Conservation (phyloP, 331 rosid genomes). For the Acacia pycnantha region DNA sequence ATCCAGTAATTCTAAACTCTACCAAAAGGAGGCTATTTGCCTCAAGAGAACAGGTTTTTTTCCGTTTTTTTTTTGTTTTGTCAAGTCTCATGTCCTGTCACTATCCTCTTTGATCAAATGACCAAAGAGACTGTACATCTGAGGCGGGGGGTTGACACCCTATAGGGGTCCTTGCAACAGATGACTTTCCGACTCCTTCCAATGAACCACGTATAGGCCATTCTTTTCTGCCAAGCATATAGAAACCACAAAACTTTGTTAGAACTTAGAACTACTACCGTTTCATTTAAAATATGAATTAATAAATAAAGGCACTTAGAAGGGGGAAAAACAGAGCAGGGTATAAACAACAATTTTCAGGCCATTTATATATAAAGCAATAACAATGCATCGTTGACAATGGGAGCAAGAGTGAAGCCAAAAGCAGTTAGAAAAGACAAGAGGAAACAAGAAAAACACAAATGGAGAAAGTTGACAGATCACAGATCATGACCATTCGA, state of each 20-base stretch:
- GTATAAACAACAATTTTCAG: neutral
- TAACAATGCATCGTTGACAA: neutral
- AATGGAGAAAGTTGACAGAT: neutral
- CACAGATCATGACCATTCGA: neutral
- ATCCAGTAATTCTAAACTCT: slow-evolving; percentile 66
- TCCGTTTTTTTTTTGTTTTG: slow-evolving; percentile 18
- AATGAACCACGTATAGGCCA: slow-evolving; percentile 56
- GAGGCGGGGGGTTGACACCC: slow-evolving; percentile 63
- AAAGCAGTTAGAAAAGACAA: neutral
- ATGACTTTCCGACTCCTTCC: slow-evolving; percentile 55
- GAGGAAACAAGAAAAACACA: neutral
- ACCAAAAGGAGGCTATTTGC: slow-evolving; percentile 65
- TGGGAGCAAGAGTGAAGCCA: slow-evolving; percentile 15
- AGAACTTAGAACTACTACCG: neutral
- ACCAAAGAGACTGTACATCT: slow-evolving; percentile 93
- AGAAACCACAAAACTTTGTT: slow-evolving; percentile 2
- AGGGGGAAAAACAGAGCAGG: neutral
- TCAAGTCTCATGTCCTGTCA: slow-evolving; percentile 44
- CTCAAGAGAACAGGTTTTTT: slow-evolving; percentile 49
- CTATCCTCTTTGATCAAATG: slow-evolving; percentile 60
- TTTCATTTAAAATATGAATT: neutral
- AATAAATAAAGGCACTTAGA: too few relatives aligned
- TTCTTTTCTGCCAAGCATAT: slow-evolving; percentile 63
- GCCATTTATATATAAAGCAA: neutral
- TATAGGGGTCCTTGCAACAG: slow-evolving; percentile 52